Percentiles rank a stretch among this genome's conserved stretches.
These are phyloP conservation scores for Botrytis aclada DNA, from an alignment of 2,329 filamentous ascomycete genomes.

Conservation along the genomic window DNA sequence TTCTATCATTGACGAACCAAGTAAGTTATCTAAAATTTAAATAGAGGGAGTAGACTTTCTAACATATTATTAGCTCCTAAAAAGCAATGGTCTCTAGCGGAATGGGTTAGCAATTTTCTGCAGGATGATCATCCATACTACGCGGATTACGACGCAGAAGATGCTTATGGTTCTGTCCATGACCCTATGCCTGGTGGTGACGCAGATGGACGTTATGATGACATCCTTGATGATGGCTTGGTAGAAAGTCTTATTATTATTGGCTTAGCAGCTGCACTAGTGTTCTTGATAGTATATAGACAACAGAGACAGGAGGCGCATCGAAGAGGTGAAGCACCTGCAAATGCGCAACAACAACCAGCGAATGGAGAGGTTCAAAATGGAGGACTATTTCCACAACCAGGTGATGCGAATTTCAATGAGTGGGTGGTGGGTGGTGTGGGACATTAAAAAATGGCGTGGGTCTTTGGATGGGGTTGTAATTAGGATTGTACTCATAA, in stretches of 20 bases:
- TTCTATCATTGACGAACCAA: slow-evolving; percentile 83
- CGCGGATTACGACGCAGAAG: slow-evolving; percentile 51
- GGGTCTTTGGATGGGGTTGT: background rate
- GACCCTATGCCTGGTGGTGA: slow-evolving; percentile 56
- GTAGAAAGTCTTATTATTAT: slow-evolving; percentile 84
- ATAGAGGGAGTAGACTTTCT: slow-evolving; percentile 34
- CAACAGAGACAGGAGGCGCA: slow-evolving; percentile 64
- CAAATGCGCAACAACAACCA: slow-evolving; percentile 36
- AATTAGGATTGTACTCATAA: background rate
- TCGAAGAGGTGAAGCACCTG: slow-evolving; percentile 43
- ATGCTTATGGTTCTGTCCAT: slow-evolving; percentile 44
- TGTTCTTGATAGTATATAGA: slow-evolving; percentile 77
- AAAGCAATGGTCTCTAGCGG: slow-evolving; percentile 73
- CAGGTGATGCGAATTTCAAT: slow-evolving; percentile 63
- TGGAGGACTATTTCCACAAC: slow-evolving; percentile 61
- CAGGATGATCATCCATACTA: slow-evolving; percentile 62
- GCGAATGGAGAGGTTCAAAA: slow-evolving; percentile 38
- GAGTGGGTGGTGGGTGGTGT: slow-evolving; percentile 64
- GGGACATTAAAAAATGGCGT: slow-evolving; percentile 48
- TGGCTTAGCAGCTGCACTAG: slow-evolving; percentile 68
- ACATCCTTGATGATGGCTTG: slow-evolving; percentile 71
- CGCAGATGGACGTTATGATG: slow-evolving; percentile 55
- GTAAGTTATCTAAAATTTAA: slow-evolving; percentile 50
- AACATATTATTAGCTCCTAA: slow-evolving; percentile 60
- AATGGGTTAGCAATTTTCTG: slow-evolving; percentile 86